These are phyloP conservation scores for Aphanomyces euteiches DNA, from an alignment of 352 stramenopile genomes.

Conservation along the genomic window DNA sequence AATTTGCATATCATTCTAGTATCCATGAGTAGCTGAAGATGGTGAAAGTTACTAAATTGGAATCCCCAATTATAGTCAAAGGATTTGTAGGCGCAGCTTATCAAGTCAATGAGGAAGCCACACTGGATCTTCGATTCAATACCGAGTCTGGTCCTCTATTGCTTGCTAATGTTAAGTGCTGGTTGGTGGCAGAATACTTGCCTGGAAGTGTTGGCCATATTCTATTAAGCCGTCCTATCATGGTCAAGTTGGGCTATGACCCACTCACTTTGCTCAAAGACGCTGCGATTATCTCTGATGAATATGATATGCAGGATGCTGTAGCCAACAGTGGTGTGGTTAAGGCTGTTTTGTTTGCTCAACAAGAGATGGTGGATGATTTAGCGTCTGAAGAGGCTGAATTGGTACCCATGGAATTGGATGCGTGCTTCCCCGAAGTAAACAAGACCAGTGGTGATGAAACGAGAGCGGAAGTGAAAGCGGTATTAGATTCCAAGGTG, in stretches of 20 bases:
- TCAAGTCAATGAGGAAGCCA: conserved; percentile 8
- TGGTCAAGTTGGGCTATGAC: conserved; percentile 22
- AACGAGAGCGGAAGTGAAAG: too few species aligned
- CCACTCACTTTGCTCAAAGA: background rate
- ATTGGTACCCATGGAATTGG: background rate
- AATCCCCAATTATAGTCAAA: background rate
- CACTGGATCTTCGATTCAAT: background rate
- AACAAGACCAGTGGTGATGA: too few species aligned
- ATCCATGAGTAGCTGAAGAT: too few species aligned
- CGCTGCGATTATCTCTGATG: background rate
- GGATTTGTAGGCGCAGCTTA: conserved; percentile 3
- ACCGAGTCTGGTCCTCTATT: background rate
- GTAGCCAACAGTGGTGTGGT: background rate
- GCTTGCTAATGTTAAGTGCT: conserved; percentile 9
- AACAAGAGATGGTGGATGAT: conserved; percentile 3
- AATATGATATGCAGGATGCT: conserved; percentile 11
- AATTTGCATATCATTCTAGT: too few species aligned
- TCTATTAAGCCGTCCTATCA: conserved; percentile 11
- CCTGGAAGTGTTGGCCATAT: conserved; percentile 10
- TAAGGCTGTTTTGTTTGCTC: background rate
- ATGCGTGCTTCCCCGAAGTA: conserved; percentile 1
- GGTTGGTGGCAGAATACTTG: background rate
- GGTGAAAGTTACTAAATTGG: background rate
- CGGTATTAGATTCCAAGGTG: background rate
- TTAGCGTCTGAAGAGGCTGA: background rate